Base-by-base conservation (phyloP, 805 yeast species). In the Candida taoyuanica region DNA sequence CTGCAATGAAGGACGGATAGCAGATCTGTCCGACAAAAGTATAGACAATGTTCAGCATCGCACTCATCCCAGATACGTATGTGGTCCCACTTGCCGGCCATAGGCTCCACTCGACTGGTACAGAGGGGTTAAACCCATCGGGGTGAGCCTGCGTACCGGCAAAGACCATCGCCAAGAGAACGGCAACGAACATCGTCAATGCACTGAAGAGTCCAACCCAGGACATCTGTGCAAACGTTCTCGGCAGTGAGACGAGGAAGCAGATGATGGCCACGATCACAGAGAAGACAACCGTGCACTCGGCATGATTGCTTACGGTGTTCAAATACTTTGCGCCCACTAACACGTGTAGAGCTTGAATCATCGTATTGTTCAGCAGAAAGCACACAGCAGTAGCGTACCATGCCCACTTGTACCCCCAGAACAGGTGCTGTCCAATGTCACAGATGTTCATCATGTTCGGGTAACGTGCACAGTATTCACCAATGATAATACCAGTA, bases 11-110 rank as follows among this genome's bases (percentile, higher is more conserved):
- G 16, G 80, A 74, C 1, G 81, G 82, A 45, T 76, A 76, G 5
- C 78, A 73, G 55, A 76, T 72, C 55, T 76, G 83, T 4, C 83
- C 83, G 17, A 75, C 81, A 59, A 76, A 76, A 1, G 82, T 75
- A 55, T 76, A 76, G 17, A 74, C 76, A 47, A 76, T 76, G 58
- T 76, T 76, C 49, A 76, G 62, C 44, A 71, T 63, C 0, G 82
- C 82, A 28, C 67, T 55, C 81, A 76, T 74, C 2, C 65, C 80
- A 15, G 53, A 49, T 7, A 74, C 80, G 46, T 64, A 76, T 4
- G 72, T 64, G n/a, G 80, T 73, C 1, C 76, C 80, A 38, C 62
- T 41, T 9, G 42, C 65, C 1, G 83, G 78, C 71, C 76, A 73
- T 24, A 73, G 56, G 29, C 59, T 56, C 63, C 67, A 74, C 4